phyloP scores from a whole-genome alignment of 2,329 filamentous ascomycete genomes.

The Macrophomina tecta region DNA sequence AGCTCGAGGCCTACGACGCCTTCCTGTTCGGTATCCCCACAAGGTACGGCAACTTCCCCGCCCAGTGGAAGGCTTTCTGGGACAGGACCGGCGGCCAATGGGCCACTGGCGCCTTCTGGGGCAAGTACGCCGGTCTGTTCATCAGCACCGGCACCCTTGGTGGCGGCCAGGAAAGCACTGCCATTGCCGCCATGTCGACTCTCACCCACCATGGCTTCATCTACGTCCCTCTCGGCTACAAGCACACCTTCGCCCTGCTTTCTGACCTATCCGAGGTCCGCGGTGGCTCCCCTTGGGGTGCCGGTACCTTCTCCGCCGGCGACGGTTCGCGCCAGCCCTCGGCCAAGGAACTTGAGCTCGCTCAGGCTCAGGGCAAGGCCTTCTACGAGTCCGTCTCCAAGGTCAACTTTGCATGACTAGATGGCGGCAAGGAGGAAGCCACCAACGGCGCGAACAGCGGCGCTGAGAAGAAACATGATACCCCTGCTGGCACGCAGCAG shows the following conservation, averaged over 20 bases:
- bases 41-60: constrained; percentile 95
- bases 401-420: constrained; percentile 77
- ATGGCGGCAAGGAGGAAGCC: constrained; percentile 55
- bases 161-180: constrained; percentile 92
- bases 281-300: constrained; percentile 90
- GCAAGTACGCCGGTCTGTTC: constrained; percentile 93
- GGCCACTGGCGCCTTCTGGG: constrained; percentile 75
- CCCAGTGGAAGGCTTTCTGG: constrained; percentile 94
- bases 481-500: constrained; percentile 29
- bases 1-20: constrained; percentile 79
- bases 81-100: constrained; percentile 89
- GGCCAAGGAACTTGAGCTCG: constrained; percentile 76
- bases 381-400: constrained; percentile 83
- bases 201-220: constrained; percentile 92
- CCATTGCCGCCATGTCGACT: constrained; percentile 80
- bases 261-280: constrained; percentile 78
- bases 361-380: constrained; percentile 78
- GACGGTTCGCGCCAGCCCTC: constrained; percentile 87
- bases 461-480: constrained; percentile 36
- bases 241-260: constrained; percentile 74
- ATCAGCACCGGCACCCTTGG: constrained; percentile 82
- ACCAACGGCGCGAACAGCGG: constrained; percentile 30
- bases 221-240: constrained; percentile 95
- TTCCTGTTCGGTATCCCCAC: constrained; percentile 96
- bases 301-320: constrained; percentile 80